A percentile compares a stretch with the other conserved stretches of the same genome.
These are phyloP conservation scores for Cytospora piceicola DNA, from an alignment of 2,329 filamentous ascomycete genomes.

Conservation along the genomic window DNA sequence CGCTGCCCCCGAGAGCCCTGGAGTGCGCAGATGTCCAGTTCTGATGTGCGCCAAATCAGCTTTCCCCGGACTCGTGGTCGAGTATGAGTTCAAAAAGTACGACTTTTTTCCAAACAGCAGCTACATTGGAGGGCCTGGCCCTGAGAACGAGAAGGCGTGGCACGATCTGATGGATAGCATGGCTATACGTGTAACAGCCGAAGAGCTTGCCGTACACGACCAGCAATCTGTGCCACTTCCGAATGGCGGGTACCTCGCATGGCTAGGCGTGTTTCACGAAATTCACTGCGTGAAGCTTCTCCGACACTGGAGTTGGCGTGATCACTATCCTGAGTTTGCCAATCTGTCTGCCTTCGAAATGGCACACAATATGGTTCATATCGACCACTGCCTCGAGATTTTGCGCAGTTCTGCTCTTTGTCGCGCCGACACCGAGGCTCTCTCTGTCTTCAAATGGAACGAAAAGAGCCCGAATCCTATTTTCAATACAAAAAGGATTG, in stretches of 20 bases:
- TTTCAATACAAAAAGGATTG: not conserved
- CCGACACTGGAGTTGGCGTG: slow-evolving; percentile 25
- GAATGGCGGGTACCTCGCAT: slow-evolving; percentile 35
- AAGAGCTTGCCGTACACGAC: not conserved
- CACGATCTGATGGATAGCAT: not conserved
- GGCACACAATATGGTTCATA: slow-evolving; percentile 5
- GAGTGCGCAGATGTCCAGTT: too few relatives aligned
- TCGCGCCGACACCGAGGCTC: not conserved
- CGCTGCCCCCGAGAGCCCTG: too few relatives aligned
- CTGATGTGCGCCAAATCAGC: not conserved
- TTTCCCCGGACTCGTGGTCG: not conserved
- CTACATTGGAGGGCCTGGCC: not conserved
- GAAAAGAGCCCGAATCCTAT: not conserved
- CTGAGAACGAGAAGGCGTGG: not conserved
- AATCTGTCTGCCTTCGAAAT: not conserved
- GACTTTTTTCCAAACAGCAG: not conserved
- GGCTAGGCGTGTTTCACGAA: slow-evolving; percentile 40
- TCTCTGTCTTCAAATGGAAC: slow-evolving; percentile 9
- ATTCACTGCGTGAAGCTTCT: slow-evolving; percentile 41
- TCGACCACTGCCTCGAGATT: slow-evolving; percentile 5
- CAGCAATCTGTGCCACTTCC: not conserved
- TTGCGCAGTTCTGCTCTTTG: not conserved
- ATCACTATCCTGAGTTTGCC: not conserved
- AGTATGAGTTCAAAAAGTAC: not conserved
- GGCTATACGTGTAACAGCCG: not conserved